phyloP scores from a whole-genome alignment of 768 basidiomycete species.

The Boletus insuetus region DNA sequence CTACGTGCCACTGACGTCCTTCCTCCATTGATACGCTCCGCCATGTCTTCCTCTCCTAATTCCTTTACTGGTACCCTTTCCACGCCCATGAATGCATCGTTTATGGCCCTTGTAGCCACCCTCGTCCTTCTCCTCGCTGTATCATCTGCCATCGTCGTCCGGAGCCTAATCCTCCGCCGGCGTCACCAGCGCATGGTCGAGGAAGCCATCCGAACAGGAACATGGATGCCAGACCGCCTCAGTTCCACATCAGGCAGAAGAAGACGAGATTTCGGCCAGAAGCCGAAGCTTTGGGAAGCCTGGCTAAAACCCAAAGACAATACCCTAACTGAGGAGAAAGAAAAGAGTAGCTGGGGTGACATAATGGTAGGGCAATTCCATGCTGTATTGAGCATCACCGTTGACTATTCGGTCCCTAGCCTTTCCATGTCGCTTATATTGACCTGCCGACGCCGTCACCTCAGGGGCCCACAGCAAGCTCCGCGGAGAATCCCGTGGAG shows the following conservation, averaged over 20 bases:
- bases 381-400: neutral
- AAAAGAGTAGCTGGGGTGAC: conserved; percentile 27
- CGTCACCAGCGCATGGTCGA: conserved; percentile 57
- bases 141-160: conserved; percentile 64
- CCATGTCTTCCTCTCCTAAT: conserved; percentile 18
- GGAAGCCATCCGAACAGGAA: conserved; percentile 64
- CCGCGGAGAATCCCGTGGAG: conserved; percentile 2
- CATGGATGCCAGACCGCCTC: conserved; percentile 44
- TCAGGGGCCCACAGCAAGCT: neutral
- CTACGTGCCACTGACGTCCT: neutral
- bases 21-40: neutral
- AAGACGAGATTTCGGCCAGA: conserved; percentile 30
- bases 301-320: conserved; percentile 18
- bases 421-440: conserved; percentile 22
- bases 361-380: conserved; percentile 24
- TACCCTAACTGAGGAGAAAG: conserved; percentile 8
- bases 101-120: conserved; percentile 54
- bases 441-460: conserved; percentile 5
- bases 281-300: conserved; percentile 31
- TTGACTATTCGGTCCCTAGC: conserved; percentile 16
- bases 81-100: conserved; percentile 18
- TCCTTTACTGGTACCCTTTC: conserved; percentile 1
- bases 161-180: conserved; percentile 61
- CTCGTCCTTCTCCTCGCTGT: conserved; percentile 65
- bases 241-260: conserved; percentile 15